Percentiles rank a stretch among this genome's conserved stretches.
phyloP scores from a whole-genome alignment of 192 early-diverging fungal species.

The Coemansia aciculifera region DNA sequence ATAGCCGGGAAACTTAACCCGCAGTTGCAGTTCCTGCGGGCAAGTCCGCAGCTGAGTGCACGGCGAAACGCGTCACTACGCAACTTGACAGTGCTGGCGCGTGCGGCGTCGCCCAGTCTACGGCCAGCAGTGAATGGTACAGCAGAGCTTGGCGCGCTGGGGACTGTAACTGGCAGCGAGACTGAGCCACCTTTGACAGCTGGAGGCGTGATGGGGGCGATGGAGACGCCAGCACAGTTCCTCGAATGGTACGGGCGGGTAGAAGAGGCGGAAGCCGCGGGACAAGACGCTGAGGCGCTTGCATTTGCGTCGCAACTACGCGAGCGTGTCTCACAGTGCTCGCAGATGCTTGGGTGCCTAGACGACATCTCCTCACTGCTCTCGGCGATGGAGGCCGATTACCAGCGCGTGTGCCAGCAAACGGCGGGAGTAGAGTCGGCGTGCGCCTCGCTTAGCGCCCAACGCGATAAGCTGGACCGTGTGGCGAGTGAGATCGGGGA shows the following conservation, averaged over 20 bases:
- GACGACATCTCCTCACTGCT: constrained; percentile 61
- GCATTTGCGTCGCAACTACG: constrained; percentile 61
- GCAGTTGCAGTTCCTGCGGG: constrained; percentile 12
- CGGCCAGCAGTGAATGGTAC: neutral
- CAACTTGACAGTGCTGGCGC: constrained; percentile 17
- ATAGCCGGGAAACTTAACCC: constrained; percentile 3
- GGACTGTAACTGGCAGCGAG: neutral
- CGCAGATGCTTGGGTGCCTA: constrained; percentile 60
- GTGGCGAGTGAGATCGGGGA: constrained; percentile 61
- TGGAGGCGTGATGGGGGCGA: constrained; percentile 50
- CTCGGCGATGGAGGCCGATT: constrained; percentile 64
- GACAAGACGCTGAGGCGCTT: constrained; percentile 77
- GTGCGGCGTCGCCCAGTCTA: neutral
- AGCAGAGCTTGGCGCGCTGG: constrained; percentile 1
- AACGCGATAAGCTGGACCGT: constrained; percentile 2
- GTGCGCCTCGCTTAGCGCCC: constrained; percentile 78
- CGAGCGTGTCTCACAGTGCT: constrained; percentile 12
- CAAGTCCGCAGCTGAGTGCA: constrained; percentile 21
- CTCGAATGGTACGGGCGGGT: constrained; percentile 88
- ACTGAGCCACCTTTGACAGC: neutral
- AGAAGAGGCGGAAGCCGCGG: constrained; percentile 75
- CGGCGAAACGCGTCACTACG: constrained; percentile 29
- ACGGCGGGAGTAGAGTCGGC: constrained; percentile 76
- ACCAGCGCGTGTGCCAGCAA: constrained; percentile 75
- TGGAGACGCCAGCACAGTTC: constrained; percentile 91